Evolutionary conservation across 2,329 filamentous ascomycete genomes (phyloP), one percentile per base, ranked within the genome.

Genomic region (Epichloe bromicola): DNA sequence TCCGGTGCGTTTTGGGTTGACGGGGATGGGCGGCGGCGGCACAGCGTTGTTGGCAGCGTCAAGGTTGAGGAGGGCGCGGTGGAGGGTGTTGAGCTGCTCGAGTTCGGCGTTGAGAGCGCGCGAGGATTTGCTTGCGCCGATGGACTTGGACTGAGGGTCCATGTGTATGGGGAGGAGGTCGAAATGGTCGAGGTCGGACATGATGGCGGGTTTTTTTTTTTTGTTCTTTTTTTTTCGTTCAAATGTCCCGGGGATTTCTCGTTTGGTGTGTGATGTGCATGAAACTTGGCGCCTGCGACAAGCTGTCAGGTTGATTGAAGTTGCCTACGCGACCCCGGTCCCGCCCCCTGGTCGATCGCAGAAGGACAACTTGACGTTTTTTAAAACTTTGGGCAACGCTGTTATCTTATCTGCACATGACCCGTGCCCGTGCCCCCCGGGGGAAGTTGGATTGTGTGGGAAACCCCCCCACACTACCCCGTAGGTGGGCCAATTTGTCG

Each of bases 1-100:
- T 37, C 87, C 88, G 57, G 79, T 83, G 63, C 91, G 88, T 72
- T 96, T 95, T 48, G 88, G 90, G 74, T 95, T 94, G 55, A 96
- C 84, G 53, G 90, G 90, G 41, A 95, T 78, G 0, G 93, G 93
- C 0, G 91, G 23, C 6, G 90, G 89, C 0, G 91, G 91, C 19
- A 88, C 74, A 46, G 70, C 75, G 53, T 79, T 76, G 5, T 84
- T 79, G 33, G 72, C 67, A 43, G 80, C 75, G 58, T 67, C 66
- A 53, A 64, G 50, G 51, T 69, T 68, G 59, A 93, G 74, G 54
- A 97, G 79, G 42, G 78, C 68, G 58, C 82, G 81, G 79, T 95
- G 87, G 48, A 96, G 80, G 48, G 68, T 63, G 75, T 95, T 96
- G 54, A 97, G 81, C 41, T 81, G 73, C 36, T 76, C 70, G 58